Conservation (phyloP, 148 eudicot genomes). For the Chenopodium album region DNA sequence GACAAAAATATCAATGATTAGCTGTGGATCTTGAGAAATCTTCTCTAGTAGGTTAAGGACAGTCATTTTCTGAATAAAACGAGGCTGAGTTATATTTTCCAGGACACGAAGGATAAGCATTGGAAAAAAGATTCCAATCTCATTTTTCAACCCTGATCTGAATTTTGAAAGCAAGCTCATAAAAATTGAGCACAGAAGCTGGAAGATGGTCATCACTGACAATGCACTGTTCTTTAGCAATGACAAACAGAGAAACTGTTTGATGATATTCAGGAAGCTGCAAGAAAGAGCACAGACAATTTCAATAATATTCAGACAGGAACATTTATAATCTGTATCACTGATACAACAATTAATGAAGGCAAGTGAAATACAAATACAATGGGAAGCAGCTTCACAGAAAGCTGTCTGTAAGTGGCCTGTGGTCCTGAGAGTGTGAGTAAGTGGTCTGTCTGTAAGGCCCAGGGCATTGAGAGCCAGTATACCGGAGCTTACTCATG, state of each 20-base stretch:
- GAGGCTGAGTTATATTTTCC: constrained; percentile 94
- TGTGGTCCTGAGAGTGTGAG: background rate
- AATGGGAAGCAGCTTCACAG: background rate
- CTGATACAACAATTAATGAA: background rate
- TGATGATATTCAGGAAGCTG: constrained; percentile 89
- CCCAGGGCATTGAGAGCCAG: background rate
- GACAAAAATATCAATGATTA: constrained; percentile 82
- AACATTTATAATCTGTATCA: background rate
- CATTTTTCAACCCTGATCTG: constrained; percentile 87
- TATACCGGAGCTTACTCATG: background rate
- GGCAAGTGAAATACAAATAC: background rate
- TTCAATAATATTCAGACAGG: background rate
- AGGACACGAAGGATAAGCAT: constrained; percentile 95
- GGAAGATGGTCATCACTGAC: constrained; percentile 94
- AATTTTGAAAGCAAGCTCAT: constrained; percentile 70
- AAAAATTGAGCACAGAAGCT: constrained; percentile 89
- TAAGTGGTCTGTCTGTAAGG: too few relatives aligned
- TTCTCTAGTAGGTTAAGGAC: constrained; percentile 85
- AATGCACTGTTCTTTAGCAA: constrained; percentile 92
- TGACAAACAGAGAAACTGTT: constrained; percentile 90
- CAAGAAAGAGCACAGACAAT: constrained; percentile 21
- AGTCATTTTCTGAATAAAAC: constrained; percentile 98
- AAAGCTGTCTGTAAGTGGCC: background rate
- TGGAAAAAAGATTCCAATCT: constrained; percentile 91
- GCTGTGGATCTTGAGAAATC: constrained; percentile 85